Evolutionary conservation across 495 filamentous ascomycete genomes (phyloP).

Genomic region (Penicillium chermesinum): DNA sequence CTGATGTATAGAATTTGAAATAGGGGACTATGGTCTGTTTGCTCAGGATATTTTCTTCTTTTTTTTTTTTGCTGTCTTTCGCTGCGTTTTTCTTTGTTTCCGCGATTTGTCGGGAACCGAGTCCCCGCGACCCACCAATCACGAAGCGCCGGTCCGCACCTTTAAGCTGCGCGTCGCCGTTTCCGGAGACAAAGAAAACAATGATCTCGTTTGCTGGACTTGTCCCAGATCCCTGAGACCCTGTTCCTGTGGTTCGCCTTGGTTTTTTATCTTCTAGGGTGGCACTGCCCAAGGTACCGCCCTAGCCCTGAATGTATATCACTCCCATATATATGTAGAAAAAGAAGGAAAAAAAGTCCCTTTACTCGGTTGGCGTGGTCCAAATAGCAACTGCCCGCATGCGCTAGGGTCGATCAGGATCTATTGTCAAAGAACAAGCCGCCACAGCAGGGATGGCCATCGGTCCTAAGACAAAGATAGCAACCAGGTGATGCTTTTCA

Average conservation of each 20-base stretch:
- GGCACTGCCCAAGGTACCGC: background rate
- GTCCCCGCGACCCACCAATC: constrained; percentile 9
- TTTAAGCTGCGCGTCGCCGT: constrained; percentile 30
- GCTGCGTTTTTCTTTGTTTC: constrained; percentile 1
- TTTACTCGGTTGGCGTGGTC: constrained; percentile 27
- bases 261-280: too few relatives aligned
- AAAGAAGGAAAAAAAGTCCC: background rate
- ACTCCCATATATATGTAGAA: background rate
- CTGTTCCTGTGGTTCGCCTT: background rate
- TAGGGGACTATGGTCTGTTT: too few relatives aligned
- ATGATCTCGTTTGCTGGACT: constrained; percentile 20
- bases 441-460: constrained; percentile 14
- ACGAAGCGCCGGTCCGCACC: background rate
- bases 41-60: background rate
- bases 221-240: background rate
- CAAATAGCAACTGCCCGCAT: constrained; percentile 7
- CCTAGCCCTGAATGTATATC: background rate
- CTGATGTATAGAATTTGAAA: background rate
- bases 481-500: constrained; percentile 6
- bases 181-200: constrained; percentile 42
- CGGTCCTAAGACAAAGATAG: constrained; percentile 13
- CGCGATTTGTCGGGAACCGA: constrained; percentile 12
- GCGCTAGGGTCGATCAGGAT: constrained; percentile 9
- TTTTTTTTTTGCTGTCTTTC: background rate
- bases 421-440: constrained; percentile 29